A percentile compares a stretch with the other conserved stretches of the same genome.
These are phyloP conservation scores for Tolypocladium nubicola DNA, from an alignment of 2,329 filamentous ascomycete genomes.

Conservation along the genomic window DNA sequence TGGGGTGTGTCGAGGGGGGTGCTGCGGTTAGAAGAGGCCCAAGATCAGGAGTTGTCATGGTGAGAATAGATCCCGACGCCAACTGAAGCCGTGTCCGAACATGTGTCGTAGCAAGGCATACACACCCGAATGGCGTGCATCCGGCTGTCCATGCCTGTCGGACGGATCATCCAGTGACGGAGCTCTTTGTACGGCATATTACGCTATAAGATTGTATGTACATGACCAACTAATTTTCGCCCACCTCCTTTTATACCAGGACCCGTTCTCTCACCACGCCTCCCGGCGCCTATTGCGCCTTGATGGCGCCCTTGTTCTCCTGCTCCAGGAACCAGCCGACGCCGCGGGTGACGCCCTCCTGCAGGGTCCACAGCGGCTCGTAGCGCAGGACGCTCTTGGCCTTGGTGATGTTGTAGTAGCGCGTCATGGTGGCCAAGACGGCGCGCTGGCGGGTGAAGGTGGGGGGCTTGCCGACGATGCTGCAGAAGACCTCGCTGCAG, in stretches of 20 bases:
- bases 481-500: slow-evolving; percentile 40
- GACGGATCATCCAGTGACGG: no score
- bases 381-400: slow-evolving; percentile 62
- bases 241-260: neutral
- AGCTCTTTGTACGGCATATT: neutral
- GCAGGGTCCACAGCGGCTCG: slow-evolving; percentile 52
- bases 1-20: neutral
- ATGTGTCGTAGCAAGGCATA: neutral
- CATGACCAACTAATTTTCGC: neutral
- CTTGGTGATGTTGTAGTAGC: slow-evolving; percentile 71
- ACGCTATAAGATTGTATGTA: neutral
- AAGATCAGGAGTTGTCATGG: neutral
- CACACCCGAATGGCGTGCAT: neutral
- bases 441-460: slow-evolving; percentile 51
- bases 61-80: neutral
- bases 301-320: slow-evolving; percentile 25
- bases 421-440: slow-evolving; percentile 60
- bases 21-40: neutral
- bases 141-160: neutral
- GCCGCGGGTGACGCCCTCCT: slow-evolving; percentile 49
- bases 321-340: slow-evolving; percentile 46
- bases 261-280: neutral
- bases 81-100: neutral
- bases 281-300: slow-evolving; percentile 7
- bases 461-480: slow-evolving; percentile 38